Evolutionary conservation across 139 green algal genomes (phyloP), one percentile per base, ranked within the genome.

Genomic region (Chlorella sorokiniana): DNA sequence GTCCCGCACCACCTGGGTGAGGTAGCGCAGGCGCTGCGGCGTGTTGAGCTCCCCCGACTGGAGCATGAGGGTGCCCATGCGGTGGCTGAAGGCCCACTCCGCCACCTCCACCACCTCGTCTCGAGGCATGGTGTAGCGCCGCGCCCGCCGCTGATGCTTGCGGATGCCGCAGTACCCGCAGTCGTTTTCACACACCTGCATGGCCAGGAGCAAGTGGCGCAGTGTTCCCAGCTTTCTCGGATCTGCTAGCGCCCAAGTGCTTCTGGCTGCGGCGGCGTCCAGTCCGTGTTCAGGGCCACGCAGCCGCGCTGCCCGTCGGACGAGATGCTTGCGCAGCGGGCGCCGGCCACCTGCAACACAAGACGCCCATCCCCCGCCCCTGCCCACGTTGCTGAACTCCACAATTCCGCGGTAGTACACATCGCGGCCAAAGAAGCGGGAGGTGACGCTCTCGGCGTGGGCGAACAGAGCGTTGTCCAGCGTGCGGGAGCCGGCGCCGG

Each of bases 81-180:
- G 59, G 84, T 94, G 88, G 45, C 82, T 62, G 61, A 88, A 85
- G 0, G 90, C 85, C 88, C 88, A 94, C 59, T 83, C 77, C 27
- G 87, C 85, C 31, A 87, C 71, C 76, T 92, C 85, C 54, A 92
- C 83, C 27, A 93, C 85, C 79, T 93, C 90, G 11, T 85, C 51
- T 22, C 79, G 65, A 11, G 85, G 81, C 86, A 92, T 90, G 20
- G 81, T 90, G 82, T 92, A 92, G 23, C 88, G 79, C 74, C 38
- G 61, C 44, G 86, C 77, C 27, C 86, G 67, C 25, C 44, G 69
- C 72, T 87, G 77, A 78, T 94, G 83, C 78, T 93, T 93, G 27
- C 88, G 75, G 81, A 94, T 91, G 70, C 90, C 90, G 83, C 90
- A 94, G 81, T 94, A 93, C 52, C 83, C 79, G 87, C 90, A 94